These are phyloP conservation scores for grape (Vitis vinifera) DNA, from an alignment of 164 flowering plant species.

Conservation along the genomic window DNA sequence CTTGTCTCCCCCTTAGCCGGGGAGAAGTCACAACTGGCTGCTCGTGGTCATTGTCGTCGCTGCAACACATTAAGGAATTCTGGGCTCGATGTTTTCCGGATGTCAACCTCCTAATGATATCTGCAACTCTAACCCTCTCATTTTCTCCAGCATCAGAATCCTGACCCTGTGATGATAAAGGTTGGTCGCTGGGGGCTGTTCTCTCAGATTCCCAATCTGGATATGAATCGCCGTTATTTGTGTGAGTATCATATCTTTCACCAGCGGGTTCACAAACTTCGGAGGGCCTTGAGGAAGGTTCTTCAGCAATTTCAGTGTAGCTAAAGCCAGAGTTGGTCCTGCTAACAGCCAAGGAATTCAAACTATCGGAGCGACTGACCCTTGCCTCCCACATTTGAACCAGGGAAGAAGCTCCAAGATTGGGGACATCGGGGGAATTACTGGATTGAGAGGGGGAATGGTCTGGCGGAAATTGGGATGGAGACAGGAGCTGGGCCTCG, in stretches of 20 bases:
- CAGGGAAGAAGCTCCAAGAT: constrained; percentile 55
- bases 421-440: constrained; percentile 24
- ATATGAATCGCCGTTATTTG: constrained; percentile 17
- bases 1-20: constrained; percentile 70
- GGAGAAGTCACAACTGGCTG: constrained; percentile 26
- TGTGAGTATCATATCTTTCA: constrained; percentile 14
- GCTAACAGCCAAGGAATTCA: constrained; percentile 9
- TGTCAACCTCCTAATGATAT: constrained; percentile 55
- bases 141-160: constrained; percentile 37
- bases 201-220: constrained; percentile 42
- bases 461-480: constrained; percentile 29
- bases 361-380: constrained; percentile 23
- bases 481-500: constrained; percentile 29
- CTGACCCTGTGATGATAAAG: constrained; percentile 12
- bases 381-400: constrained; percentile 77
- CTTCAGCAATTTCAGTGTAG: constrained; percentile 25
- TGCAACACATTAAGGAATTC: constrained; percentile 17
- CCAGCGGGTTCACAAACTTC: constrained; percentile 25
- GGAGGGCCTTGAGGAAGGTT: constrained; percentile 11
- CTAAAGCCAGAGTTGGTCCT: constrained; percentile 29
- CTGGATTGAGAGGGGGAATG: constrained; percentile 26
- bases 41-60: constrained; percentile 31
- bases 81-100: constrained; percentile 8
- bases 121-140: constrained; percentile 58
- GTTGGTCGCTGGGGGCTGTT: constrained; percentile 10